Evolutionary conservation across 805 yeast genomes (phyloP).

Genomic region (Debaryomyces hansenii): DNA sequence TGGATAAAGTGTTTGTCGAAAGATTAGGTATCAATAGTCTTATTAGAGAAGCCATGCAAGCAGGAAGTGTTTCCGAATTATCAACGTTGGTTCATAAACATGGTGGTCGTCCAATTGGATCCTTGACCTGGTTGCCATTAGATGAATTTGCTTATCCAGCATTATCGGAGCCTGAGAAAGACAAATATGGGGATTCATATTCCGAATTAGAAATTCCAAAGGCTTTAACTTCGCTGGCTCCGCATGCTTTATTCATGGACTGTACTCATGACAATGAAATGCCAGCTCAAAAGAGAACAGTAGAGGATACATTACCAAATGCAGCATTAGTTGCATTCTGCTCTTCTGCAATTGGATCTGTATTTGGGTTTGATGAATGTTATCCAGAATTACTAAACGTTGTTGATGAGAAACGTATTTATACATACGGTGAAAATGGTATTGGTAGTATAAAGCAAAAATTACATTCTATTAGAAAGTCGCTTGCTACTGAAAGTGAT

Average conservation of each 20-base stretch:
- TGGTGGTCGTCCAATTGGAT: conserved; percentile 96
- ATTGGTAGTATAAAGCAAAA: conserved; percentile 70
- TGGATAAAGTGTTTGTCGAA: conserved; percentile 89
- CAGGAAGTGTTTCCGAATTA: conserved; percentile 83
- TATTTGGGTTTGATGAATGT: conserved; percentile 90
- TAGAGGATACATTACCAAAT: conserved; percentile 91
- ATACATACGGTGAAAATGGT: conserved; percentile 56
- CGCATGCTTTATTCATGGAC: conserved; percentile 95
- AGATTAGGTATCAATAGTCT: conserved; percentile 85
- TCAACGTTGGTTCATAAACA: conserved; percentile 85
- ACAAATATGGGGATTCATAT: conserved; percentile 30
- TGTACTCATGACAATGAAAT: conserved; percentile 96
- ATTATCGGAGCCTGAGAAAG: conserved; percentile 32
- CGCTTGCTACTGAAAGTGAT: conserved; percentile 54
- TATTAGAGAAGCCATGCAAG: conserved; percentile 97
- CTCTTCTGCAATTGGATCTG: conserved; percentile 91
- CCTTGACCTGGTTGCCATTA: conserved; percentile 76
- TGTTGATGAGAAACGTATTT: conserved; percentile 70
- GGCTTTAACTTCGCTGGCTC: conserved; percentile 65
- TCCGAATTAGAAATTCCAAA: conserved; percentile 72
- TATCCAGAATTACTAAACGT: conserved; percentile 81
- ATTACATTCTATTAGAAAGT: conserved; percentile 56
- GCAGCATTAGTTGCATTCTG: conserved; percentile 94
- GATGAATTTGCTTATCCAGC: conserved; percentile 74
- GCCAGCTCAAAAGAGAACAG: conserved; percentile 85